Base-by-base conservation (phyloP, 1,284 basidiomycete species). In the Sanghuangporus sanghuang region DNA sequence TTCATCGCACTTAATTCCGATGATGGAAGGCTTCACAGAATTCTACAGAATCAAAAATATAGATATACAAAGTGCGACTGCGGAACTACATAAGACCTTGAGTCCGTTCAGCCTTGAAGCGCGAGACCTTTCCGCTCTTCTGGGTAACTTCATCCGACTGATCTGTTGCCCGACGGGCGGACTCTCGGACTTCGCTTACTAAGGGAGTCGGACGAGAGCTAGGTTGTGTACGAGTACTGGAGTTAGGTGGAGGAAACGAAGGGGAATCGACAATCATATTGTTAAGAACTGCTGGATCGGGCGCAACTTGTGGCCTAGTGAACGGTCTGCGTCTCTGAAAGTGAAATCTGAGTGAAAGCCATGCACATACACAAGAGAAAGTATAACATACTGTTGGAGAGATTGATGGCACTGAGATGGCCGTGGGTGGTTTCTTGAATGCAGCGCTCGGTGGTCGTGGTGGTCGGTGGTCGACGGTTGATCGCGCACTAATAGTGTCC, bases 61-160 rank as follows among this genome's bases (percentile, higher is more conserved):
- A 23, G 23, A 23, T 23, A 23, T 23, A 23, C 23, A 23, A 42
- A 9, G 27, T 52, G 50, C 50, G 27, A 32, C 1, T 12, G 12
- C 50, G 49, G 49, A 32, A 12, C 21, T 52, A 52, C 16, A 56
- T 39, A n/a, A 23, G 9, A n/a, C 35, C 35, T 56, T 36, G 35
- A 21, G 71, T 50, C 16, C 80, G 75, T 61, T 79, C 78, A 9
- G 79, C 76, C 67, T 77, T 76, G 68, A 84, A 84, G 65, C 77
- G 77, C 2, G 80, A 83, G 12, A 79, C 73, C 66, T 75, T 79
- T 61, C 72, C 74, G 21, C 60, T 50, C 35, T 32, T 50, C 44
- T 49, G 57, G 42, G 44, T 46, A 46, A 48, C 49, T 36, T 68
- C 64, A 64, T 14, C 44, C 32, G 35, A 54, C 3, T 7, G 16